A percentile compares a stretch with the other conserved stretches of the same genome.
These are phyloP conservation scores for Quercus mongolica DNA, from an alignment of 306 rosid species.

Conservation along the genomic window DNA sequence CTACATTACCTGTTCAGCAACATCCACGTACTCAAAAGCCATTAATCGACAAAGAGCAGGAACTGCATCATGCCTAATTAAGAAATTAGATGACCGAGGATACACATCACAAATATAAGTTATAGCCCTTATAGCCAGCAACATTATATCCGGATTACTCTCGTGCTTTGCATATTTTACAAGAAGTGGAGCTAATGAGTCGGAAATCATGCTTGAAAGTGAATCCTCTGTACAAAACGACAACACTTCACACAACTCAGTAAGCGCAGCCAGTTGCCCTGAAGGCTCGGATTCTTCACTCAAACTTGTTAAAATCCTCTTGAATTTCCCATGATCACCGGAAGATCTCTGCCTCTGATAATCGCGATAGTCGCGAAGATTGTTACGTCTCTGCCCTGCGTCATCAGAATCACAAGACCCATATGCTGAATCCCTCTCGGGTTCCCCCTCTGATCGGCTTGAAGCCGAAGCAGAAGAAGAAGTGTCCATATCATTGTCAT, in stretches of 20 bases:
- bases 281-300: constrained; percentile 69
- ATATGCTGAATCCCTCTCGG: constrained; percentile 77
- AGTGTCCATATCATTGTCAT: constrained; percentile 88
- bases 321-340: constrained; percentile 79
- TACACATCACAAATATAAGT: constrained; percentile 84
- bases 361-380: constrained; percentile 62
- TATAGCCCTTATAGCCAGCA: constrained; percentile 88
- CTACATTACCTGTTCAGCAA: constrained; percentile 84
- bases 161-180: constrained; percentile 74
- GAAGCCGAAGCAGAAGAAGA: constrained; percentile 87
- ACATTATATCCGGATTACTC: constrained; percentile 63
- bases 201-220: constrained; percentile 68
- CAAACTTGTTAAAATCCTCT: constrained; percentile 61
- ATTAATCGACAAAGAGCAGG: constrained; percentile 74
- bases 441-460: constrained; percentile 80
- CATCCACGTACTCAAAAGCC: constrained; percentile 84
- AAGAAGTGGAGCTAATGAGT: constrained; percentile 66
- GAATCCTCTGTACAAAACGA: constrained; percentile 91
- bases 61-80: constrained; percentile 85
- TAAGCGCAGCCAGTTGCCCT: constrained; percentile 60
- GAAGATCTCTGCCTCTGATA: constrained; percentile 70
- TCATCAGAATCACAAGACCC: constrained; percentile 97
- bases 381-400: constrained; percentile 59
- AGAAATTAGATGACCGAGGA: constrained; percentile 75
- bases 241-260: constrained; percentile 83